Evolutionary conservation across 805 yeast genomes (phyloP).

Genomic region (Candida anglica): DNA sequence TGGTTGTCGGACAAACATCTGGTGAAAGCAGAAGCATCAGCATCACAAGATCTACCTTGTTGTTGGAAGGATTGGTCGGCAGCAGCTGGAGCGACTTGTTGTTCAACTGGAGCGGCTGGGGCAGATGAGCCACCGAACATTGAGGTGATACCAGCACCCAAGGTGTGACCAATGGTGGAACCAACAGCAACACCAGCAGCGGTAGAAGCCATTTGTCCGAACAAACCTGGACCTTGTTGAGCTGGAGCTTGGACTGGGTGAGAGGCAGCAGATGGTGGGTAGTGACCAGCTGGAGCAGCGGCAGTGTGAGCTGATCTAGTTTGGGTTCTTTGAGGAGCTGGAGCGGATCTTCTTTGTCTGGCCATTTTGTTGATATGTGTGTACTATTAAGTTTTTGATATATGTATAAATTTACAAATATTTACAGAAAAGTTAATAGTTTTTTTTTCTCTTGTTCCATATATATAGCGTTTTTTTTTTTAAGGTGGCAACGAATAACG

Average conservation of each 20-base stretch:
- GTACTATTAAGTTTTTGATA: neutral
- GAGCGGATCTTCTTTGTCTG: conserved; percentile 53
- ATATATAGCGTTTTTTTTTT: too few species aligned
- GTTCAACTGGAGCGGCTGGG: conserved; percentile 47
- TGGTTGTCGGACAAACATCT: conserved; percentile 90
- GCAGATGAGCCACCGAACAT: conserved; percentile 80
- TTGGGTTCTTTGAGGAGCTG: conserved; percentile 47
- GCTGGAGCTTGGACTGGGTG: conserved; percentile 38
- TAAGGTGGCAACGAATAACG: too few species aligned
- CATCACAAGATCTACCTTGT: conserved; percentile 69
- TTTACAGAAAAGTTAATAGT: too few species aligned
- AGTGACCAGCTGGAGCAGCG: conserved; percentile 49
- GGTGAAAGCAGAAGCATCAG: conserved; percentile 91
- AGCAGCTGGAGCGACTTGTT: conserved; percentile 34
- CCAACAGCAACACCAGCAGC: conserved; percentile 99
- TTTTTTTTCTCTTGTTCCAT: too few species aligned
- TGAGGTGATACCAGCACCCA: conserved; percentile 90
- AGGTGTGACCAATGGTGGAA: conserved; percentile 92
- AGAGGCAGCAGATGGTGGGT: conserved; percentile 40
- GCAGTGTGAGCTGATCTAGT: conserved; percentile 75
- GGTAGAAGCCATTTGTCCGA: conserved; percentile 96
- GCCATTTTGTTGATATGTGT: conserved; percentile 24
- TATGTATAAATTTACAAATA: neutral
- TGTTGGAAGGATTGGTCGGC: conserved; percentile 37
- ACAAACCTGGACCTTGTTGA: conserved; percentile 74